phyloP scores from a whole-genome alignment of 768 basidiomycete species.

The Dioszegia crocea region DNA sequence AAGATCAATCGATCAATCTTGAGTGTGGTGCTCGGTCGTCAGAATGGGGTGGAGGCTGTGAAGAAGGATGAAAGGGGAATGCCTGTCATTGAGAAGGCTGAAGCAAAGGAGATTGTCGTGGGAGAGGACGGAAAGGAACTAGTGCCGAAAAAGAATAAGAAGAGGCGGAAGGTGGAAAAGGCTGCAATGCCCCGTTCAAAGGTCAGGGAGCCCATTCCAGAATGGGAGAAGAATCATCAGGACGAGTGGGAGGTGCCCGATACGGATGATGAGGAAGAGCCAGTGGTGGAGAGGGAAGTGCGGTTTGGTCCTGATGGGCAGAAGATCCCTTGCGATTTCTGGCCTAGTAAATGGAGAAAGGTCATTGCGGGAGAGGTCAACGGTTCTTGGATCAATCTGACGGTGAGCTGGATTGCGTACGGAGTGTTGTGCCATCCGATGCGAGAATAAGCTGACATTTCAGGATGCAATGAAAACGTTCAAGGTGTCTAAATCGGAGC shows the following conservation, averaged over 20 bases:
- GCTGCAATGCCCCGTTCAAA: too few relatives aligned
- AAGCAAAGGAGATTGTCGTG: not conserved
- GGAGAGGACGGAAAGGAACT: not conserved
- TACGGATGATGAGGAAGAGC: constrained; percentile 7
- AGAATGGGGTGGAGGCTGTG: not conserved
- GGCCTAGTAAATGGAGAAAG: constrained; percentile 11
- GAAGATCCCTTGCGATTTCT: constrained; percentile 1
- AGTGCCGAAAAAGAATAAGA: too few relatives aligned
- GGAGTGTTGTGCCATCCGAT: too few relatives aligned
- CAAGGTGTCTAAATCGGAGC: constrained; percentile 25
- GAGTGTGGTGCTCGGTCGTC: not conserved
- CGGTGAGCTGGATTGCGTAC: constrained; percentile 11
- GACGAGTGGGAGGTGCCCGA: constrained; percentile 8
- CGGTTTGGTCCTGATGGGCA: not conserved
- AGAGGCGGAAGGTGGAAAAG: too few relatives aligned
- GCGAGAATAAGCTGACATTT: not conserved
- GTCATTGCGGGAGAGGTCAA: not conserved
- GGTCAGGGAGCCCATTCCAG: not conserved
- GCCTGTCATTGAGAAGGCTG: not conserved
- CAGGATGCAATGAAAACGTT: constrained; percentile 23
- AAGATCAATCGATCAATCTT: not conserved
- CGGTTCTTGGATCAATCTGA: constrained; percentile 5
- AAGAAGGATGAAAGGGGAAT: not conserved
- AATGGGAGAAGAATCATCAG: not conserved
- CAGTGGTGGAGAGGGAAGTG: not conserved